Conservation (phyloP, 2,329 filamentous ascomycete genomes). For the Beauveria scarabaeidicola region DNA sequence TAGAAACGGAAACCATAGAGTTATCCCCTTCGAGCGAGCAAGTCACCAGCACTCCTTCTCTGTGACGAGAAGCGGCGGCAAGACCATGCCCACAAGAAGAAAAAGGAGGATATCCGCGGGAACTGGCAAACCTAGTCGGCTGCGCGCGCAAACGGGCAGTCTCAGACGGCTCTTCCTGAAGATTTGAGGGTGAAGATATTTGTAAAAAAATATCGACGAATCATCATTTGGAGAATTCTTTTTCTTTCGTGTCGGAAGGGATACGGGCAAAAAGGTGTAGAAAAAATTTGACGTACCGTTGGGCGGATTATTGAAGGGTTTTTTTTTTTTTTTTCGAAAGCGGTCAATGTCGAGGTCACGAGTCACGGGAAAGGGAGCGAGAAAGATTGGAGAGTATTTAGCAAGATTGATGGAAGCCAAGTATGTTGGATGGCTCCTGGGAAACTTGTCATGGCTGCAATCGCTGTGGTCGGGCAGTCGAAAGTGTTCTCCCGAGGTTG, state of each 20-base stretch:
- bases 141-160: constrained; percentile 17
- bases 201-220: constrained; percentile 19
- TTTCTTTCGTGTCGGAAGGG: background rate
- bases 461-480: background rate
- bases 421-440: background rate
- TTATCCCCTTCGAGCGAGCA: background rate
- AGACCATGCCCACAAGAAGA: background rate
- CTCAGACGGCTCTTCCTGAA: constrained; percentile 42
- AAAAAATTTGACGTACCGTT: constrained; percentile 9
- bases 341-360: background rate
- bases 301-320: background rate
- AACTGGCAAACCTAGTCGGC: constrained; percentile 10
- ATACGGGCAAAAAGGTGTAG: background rate
- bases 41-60: constrained; percentile 6
- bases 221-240: constrained; percentile 30
- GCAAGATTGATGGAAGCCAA: background rate
- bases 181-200: constrained; percentile 26
- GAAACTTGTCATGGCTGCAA: background rate
- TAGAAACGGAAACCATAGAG: constrained; percentile 7
- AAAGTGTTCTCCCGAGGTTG: background rate
- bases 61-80: constrained; percentile 9
- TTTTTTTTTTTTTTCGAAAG: background rate
- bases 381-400: background rate
- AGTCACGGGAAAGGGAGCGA: background rate
- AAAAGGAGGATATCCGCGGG: constrained; percentile 3